Evolutionary conservation across 306 rosid genomes (phyloP).

Genomic region (Gastrolobium villosum): DNA sequence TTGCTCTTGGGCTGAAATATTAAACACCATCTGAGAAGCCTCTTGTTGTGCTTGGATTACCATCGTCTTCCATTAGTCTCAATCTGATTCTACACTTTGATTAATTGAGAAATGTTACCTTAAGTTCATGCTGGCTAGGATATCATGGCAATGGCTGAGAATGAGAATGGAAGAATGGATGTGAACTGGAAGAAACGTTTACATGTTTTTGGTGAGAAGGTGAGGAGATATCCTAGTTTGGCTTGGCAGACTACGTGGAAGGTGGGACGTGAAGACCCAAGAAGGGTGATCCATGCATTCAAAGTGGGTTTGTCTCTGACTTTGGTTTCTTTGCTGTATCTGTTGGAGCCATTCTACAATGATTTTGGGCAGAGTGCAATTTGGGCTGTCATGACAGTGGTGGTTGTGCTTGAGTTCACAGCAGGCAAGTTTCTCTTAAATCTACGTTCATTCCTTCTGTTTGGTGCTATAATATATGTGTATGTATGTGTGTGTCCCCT

Average conservation of each 20-base stretch:
- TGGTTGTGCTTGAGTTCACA: slow-evolving; percentile 94
- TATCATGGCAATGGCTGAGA: slow-evolving; percentile 55
- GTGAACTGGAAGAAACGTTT: slow-evolving; percentile 55
- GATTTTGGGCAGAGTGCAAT: slow-evolving; percentile 81
- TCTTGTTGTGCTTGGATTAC: slow-evolving; percentile 26
- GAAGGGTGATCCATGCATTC: slow-evolving; percentile 81
- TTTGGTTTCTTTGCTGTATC: slow-evolving; percentile 78
- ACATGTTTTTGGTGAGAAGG: slow-evolving; percentile 52
- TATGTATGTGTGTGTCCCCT: neutral
- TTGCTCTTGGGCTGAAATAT: neutral
- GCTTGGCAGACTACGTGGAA: slow-evolving; percentile 68
- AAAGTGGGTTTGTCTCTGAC: slow-evolving; percentile 89
- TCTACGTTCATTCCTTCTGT: neutral
- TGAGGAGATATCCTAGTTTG: slow-evolving; percentile 55
- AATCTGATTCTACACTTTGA: neutral
- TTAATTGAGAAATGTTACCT: slow-evolving; percentile 56
- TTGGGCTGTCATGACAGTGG: slow-evolving; percentile 98
- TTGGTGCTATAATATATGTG: neutral
- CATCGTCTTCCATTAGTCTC: neutral
- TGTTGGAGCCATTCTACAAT: slow-evolving; percentile 72
- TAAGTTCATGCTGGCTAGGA: slow-evolving; percentile 70
- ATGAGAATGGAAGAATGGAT: slow-evolving; percentile 36
- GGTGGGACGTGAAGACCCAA: slow-evolving; percentile 88
- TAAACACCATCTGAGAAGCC: slow-evolving; percentile 26
- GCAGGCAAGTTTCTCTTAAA: slow-evolving; percentile 62